These are phyloP conservation scores for Blastobotrys elegans DNA, from an alignment of 1,139 yeast species.

Conservation along the genomic window DNA sequence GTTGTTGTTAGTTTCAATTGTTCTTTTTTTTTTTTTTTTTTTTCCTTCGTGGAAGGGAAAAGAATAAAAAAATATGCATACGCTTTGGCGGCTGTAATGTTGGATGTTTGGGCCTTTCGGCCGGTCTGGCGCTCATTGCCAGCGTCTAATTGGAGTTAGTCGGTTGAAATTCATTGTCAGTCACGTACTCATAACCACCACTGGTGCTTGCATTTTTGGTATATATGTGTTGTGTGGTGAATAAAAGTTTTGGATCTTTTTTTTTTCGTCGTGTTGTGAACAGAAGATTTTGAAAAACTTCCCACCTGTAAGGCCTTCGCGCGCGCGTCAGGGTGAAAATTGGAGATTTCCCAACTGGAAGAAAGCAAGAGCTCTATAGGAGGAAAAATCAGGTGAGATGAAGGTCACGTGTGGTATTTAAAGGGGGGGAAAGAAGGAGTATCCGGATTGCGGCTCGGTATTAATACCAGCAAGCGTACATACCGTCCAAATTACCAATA, in stretches of 20 bases:
- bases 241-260: neutral
- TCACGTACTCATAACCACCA: conserved; percentile 53
- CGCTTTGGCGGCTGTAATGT: conserved; percentile 98
- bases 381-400: too few relatives aligned
- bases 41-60: neutral
- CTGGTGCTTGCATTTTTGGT: conserved; percentile 62
- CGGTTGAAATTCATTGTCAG: neutral
- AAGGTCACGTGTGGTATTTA: too few relatives aligned
- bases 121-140: conserved; percentile 93
- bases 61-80: too few relatives aligned
- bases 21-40: neutral
- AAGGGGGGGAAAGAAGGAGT: too few relatives aligned
- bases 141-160: too few relatives aligned
- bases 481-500: too few relatives aligned
- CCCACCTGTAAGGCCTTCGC: neutral
- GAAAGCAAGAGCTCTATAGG: too few relatives aligned
- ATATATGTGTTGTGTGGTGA: neutral
- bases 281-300: neutral
- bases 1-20: conserved; percentile 7
- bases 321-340: too few relatives aligned
- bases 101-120: conserved; percentile 93
- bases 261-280: neutral
- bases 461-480: too few relatives aligned
- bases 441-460: too few relatives aligned
- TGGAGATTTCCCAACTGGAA: too few relatives aligned